phyloP scores from a whole-genome alignment of 106 monocot species.

The Acorus gramineus region DNA sequence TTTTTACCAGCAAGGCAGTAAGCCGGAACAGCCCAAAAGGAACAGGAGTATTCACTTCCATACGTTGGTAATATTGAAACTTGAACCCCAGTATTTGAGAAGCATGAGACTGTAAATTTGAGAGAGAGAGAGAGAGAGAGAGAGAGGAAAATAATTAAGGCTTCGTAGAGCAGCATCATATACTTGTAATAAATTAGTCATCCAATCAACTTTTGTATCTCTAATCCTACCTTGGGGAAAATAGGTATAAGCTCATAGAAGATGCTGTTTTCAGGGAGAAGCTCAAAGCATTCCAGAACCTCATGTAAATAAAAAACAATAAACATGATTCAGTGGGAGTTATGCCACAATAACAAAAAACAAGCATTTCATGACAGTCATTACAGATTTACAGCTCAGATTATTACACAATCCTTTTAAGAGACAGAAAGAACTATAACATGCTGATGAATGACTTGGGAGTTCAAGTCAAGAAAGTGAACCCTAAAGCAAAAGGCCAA shows the following conservation, averaged over 20 bases:
- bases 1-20: slow-evolving; percentile 78
- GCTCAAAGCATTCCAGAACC: slow-evolving; percentile 96
- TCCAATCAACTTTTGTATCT: not conserved
- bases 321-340: no score
- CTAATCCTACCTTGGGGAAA: slow-evolving; percentile 72
- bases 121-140: slow-evolving; percentile 4
- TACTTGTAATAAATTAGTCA: no score
- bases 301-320: slow-evolving; percentile 2
- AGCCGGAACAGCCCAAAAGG: slow-evolving; percentile 69
- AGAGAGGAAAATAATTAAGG: no score
- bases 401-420: no score
- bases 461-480: slow-evolving; percentile 1
- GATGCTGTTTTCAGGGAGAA: slow-evolving; percentile 52
- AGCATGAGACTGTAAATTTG: slow-evolving; percentile 71
- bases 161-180: no score
- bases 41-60: slow-evolving; percentile 68
- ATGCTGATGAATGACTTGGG: no score
- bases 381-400: no score
- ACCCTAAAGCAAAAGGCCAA: slow-evolving; percentile 1
- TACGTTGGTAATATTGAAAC: slow-evolving; percentile 93
- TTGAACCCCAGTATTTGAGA: slow-evolving; percentile 96
- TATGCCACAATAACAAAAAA: no score
- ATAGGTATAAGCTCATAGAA: slow-evolving; percentile 86
- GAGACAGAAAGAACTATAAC: no score
- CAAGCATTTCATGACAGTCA: no score